Evolutionary conservation across 1,284 basidiomycete genomes (phyloP).

Genomic region (Leccinum subrobustum): DNA sequence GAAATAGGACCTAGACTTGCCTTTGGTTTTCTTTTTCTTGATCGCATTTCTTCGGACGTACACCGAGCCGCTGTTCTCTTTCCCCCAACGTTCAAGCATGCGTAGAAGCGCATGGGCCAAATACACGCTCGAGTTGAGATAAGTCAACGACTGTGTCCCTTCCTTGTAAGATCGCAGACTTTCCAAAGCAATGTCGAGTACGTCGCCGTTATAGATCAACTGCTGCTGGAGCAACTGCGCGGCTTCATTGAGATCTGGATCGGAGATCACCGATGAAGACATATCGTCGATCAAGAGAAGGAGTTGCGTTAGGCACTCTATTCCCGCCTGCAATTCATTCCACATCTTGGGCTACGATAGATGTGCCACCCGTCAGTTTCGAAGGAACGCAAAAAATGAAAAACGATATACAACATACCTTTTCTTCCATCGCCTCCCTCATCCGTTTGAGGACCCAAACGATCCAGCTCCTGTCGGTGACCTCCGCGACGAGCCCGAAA

Average conservation of each 20-base stretch:
- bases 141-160: slow-evolving; percentile 67
- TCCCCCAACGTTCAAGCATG: slow-evolving; percentile 87
- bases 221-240: slow-evolving; percentile 83
- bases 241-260: slow-evolving; percentile 64
- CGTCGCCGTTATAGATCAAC: slow-evolving; percentile 90
- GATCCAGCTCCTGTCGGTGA: slow-evolving; percentile 83
- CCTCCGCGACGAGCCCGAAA: slow-evolving; percentile 79
- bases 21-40: slow-evolving; percentile 51
- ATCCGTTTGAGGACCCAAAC: slow-evolving; percentile 88
- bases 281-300: slow-evolving; percentile 78
- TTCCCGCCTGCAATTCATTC: slow-evolving; percentile 93
- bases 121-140: slow-evolving; percentile 82
- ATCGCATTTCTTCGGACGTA: slow-evolving; percentile 72
- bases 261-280: slow-evolving; percentile 42
- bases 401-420: slow-evolving; percentile 47
- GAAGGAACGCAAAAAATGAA: slow-evolving; percentile 4
- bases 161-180: slow-evolving; percentile 76
- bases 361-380: slow-evolving; percentile 14
- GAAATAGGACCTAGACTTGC: slow-evolving; percentile 31
- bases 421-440: slow-evolving; percentile 84
- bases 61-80: slow-evolving; percentile 60
- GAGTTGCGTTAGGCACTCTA: slow-evolving; percentile 89
- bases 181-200: slow-evolving; percentile 82
- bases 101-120: slow-evolving; percentile 79
- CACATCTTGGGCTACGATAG: slow-evolving; percentile 74